Evolutionary conservation across 2,329 filamentous ascomycete species (phyloP), one percentile per base, ranked within the genome.

Genomic region (Cladosporium sp.): DNA sequence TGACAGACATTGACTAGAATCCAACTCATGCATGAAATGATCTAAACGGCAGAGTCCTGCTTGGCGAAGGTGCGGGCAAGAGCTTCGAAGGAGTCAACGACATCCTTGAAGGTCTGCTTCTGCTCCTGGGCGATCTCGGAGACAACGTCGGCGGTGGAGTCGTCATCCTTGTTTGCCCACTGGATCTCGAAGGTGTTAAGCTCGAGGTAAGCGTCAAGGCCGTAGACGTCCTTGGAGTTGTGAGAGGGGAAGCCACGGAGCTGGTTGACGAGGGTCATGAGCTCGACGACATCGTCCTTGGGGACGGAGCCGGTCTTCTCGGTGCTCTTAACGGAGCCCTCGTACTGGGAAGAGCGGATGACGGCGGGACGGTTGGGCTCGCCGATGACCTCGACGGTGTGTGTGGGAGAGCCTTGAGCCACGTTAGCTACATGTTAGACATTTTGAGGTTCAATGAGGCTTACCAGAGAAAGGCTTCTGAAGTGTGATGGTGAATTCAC

Each of bases 181-280:
- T 80, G 78, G 37, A 80, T 78, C 65, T 80, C 78, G 64, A 79
- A 75, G 2, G 78, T 80, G 68, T 77, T 77, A 68, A 80, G 76
- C 57, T 79, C 77, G 33, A 81, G 66, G 69, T 77, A 78, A 23
- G 73, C 72, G 59, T 80, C 75, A 1, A 73, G 65, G 49, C 78
- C 78, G 69, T 78, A 80, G 26, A 81, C 69, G 66, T 80, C 79
- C 67, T 78, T 77, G 29, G 70, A 69, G 1, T 73, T 68, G 69
- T 77, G 74, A 8, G 74, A 75, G 12, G 79, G 79, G 71, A 80
- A 80, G 58, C 79, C 78, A 44, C 78, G 77, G 21, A 80, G 74
- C 10, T 74, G 69, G 53, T 70, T 72, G 64, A 79, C 71, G n/a
- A 80, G 75, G 52, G 68, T 67, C 63, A 79, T 69, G 62, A 81